These are phyloP conservation scores for Fusarium clavum DNA, from an alignment of 2,329 filamentous ascomycete species.

Conservation along the genomic window DNA sequence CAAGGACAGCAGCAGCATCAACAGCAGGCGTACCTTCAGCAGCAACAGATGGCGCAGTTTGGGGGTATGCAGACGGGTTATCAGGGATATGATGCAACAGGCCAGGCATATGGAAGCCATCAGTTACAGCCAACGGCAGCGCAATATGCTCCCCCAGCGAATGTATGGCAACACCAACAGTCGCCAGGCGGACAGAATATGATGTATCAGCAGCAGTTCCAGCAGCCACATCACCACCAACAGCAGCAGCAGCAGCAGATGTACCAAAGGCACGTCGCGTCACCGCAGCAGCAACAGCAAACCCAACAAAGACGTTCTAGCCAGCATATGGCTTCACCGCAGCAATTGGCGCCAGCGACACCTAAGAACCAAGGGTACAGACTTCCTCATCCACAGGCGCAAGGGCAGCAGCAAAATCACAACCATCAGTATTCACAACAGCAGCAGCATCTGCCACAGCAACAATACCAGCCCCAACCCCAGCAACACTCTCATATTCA, in stretches of 20 bases:
- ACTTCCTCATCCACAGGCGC: constrained; percentile 37
- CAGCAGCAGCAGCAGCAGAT: constrained; percentile 27
- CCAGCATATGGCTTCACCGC: constrained; percentile 37
- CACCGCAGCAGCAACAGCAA: constrained; percentile 40
- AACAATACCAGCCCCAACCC: constrained; percentile 33
- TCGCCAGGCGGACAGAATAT: constrained; percentile 41
- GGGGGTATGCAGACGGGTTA: constrained; percentile 40
- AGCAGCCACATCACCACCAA: constrained; percentile 49
- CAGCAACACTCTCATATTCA: constrained; percentile 31
- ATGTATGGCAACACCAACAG: constrained; percentile 52
- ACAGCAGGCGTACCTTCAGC: constrained; percentile 43
- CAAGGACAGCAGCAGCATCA: constrained; percentile 46
- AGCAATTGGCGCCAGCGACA: constrained; percentile 38
- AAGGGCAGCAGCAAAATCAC: constrained; percentile 36
- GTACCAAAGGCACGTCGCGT: constrained; percentile 47
- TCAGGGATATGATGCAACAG: constrained; percentile 41
- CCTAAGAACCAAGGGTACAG: constrained; percentile 41
- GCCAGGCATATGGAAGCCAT: constrained; percentile 34
- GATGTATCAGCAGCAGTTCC: constrained; percentile 48
- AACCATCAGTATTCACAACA: constrained; percentile 34
- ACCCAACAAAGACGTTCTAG: constrained; percentile 33
- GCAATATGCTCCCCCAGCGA: constrained; percentile 44
- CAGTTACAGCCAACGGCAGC: constrained; percentile 42
- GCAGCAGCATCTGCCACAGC: constrained; percentile 26
- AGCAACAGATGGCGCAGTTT: constrained; percentile 44